Evolutionary conservation across 306 rosid genomes (phyloP).

Genomic region (Quercus glauca): DNA sequence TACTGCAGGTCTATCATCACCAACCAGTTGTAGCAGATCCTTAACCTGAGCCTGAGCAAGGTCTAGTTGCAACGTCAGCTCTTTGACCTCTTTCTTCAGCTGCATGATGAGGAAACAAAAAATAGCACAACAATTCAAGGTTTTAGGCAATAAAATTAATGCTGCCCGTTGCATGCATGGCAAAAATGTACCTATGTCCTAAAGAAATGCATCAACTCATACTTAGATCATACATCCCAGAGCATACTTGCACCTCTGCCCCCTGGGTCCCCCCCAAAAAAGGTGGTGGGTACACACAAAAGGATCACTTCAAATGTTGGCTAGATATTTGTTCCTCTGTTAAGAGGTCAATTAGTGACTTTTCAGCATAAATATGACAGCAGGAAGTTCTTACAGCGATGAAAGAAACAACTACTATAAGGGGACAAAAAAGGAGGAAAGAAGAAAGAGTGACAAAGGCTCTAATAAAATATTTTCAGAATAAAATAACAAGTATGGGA

Average conservation of each 20-base stretch:
- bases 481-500: no score
- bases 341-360: background rate
- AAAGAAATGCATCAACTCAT: background rate
- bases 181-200: background rate
- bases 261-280: no score
- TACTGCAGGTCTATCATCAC: conserved; percentile 43
- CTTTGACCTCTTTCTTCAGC: conserved; percentile 75
- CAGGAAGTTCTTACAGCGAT: background rate
- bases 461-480: no score
- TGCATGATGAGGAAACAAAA: conserved; percentile 36
- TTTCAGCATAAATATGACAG: background rate
- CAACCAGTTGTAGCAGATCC: conserved; percentile 61
- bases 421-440: no score
- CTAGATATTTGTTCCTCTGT: background rate
- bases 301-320: background rate
- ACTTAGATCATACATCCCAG: background rate
- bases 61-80: conserved; percentile 61
- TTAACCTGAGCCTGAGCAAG: conserved; percentile 70
- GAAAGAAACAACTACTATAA: background rate
- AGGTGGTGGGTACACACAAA: background rate
- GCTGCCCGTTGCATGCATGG: background rate
- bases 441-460: no score
- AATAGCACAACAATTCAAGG: conserved; percentile 12
- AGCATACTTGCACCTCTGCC: background rate
- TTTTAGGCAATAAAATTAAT: background rate